Percentiles rank a stretch among this genome's conserved stretches.
Conservation (phyloP, 495 filamentous ascomycete genomes). For the Aspergillus baeticus region DNA sequence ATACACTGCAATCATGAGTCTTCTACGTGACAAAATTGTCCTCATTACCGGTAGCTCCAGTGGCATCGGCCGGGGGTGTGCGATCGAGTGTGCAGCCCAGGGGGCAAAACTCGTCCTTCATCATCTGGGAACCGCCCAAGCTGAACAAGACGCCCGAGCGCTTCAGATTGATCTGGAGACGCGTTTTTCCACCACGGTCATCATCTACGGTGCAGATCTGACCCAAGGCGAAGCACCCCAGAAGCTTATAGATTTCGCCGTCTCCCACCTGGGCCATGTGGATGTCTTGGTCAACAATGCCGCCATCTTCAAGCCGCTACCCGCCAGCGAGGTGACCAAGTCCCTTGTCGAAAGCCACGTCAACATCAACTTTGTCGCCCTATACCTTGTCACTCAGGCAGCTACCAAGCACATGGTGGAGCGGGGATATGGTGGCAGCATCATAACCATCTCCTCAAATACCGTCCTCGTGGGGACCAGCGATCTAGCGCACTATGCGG, state of each 20-base stretch:
- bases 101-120: slow-evolving; percentile 4
- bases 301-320: slow-evolving; percentile 13
- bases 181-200: no score
- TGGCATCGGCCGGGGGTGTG: slow-evolving; percentile 5
- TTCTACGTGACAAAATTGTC: slow-evolving; percentile 5
- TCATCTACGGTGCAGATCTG: no score
- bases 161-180: no score
- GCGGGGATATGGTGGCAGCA: neutral
- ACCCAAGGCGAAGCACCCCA: no score
- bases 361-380: slow-evolving; percentile 2
- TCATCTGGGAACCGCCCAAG: no score
- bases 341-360: slow-evolving; percentile 1
- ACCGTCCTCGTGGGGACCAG: slow-evolving; percentile 1
- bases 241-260: neutral
- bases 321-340: slow-evolving; percentile 4
- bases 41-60: slow-evolving; percentile 10
- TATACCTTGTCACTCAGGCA: slow-evolving; percentile 7
- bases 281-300: slow-evolving; percentile 29
- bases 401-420: neutral
- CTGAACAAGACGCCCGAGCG: no score
- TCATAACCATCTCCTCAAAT: slow-evolving; percentile 8
- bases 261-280: slow-evolving; percentile 16
- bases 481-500: slow-evolving; percentile 7
- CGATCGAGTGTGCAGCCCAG: neutral
- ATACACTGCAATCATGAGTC: neutral